Base-by-base conservation (phyloP, 257 asterid species). In the Ballota nigra region DNA sequence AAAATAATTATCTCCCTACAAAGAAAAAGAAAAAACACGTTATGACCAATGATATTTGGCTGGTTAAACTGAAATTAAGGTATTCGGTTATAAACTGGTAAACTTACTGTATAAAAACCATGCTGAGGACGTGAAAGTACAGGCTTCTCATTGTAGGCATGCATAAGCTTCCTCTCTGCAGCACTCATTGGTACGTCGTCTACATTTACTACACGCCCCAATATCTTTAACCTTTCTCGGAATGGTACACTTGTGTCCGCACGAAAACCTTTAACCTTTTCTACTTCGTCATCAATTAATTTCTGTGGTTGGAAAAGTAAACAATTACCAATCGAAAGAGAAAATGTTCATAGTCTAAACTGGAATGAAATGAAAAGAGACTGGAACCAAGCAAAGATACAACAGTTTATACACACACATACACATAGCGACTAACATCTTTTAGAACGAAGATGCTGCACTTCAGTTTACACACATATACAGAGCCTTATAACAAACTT, bases 81-180 rank as follows among this genome's bases (percentile, higher is more conserved):
- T 58, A 20, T 8, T 53, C 36, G 23, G 63, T 2, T 1, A 24
- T 26, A 22, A 64, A n/a, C 26, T 61, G 49, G 11, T 26, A 19
- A 41, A 63, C 80, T 72, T 67, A 94, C 98, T 79, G 22, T 45
- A 83, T 86, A 92, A 73, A 95, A 95, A 34, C 88, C 88, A 22
- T 95, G 99, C 72, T 95, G 99, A 55, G 99, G 99, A 57, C 99
- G 97, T 0, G 99, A 92, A 80, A 95, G 99, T 24, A 95, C 97
- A 16, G 99, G 99, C 69, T 95, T 95, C 77, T 95, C 98, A 64
- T 89, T 90, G 83, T 88, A 95, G 66, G 97, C 95, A 22, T 88
- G 91, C 96, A 95, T 86, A 69, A 95, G 92, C 80, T 95, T 95
- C 82, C 98, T 85, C 85, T 95, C 99, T 1, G 97, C 91, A 36